A percentile compares a stretch with the other conserved stretches of the same genome.
These are phyloP conservation scores for Ormosia semicastrata DNA, from an alignment of 306 rosid species.

Conservation along the genomic window DNA sequence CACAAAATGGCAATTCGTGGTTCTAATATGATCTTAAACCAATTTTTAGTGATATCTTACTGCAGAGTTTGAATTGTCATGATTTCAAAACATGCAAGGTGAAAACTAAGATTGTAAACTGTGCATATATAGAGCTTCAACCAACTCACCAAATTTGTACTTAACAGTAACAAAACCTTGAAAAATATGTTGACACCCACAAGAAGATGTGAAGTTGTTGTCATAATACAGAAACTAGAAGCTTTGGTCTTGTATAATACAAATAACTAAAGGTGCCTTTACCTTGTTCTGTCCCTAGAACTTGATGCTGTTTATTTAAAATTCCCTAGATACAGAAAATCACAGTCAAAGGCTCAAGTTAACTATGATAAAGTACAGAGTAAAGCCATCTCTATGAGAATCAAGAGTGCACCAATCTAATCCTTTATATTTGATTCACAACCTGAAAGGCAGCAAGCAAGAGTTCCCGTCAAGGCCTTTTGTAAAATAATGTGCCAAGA, in stretches of 20 bases:
- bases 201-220: not conserved
- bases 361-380: not conserved
- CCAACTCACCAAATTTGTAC: not conserved
- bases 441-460: slow-evolving; percentile 13
- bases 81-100: not conserved
- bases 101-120: not conserved
- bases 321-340: not conserved
- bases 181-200: not conserved
- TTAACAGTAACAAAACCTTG: not conserved
- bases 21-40: not conserved
- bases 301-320: not conserved
- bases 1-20: not conserved
- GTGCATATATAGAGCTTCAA: not conserved
- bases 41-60: not conserved
- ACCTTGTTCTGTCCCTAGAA: not conserved
- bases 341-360: not conserved
- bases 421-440: not conserved
- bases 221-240: not conserved
- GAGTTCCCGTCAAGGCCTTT: slow-evolving; percentile 35
- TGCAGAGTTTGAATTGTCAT: not conserved
- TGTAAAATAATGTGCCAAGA: not conserved
- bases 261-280: not conserved
- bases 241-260: not conserved
- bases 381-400: not conserved
- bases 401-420: not conserved